A percentile compares a stretch with the other conserved stretches of the same genome.
Evolutionary conservation across 129 eudicot species (phyloP).

Genomic region (Tagetes patula): DNA sequence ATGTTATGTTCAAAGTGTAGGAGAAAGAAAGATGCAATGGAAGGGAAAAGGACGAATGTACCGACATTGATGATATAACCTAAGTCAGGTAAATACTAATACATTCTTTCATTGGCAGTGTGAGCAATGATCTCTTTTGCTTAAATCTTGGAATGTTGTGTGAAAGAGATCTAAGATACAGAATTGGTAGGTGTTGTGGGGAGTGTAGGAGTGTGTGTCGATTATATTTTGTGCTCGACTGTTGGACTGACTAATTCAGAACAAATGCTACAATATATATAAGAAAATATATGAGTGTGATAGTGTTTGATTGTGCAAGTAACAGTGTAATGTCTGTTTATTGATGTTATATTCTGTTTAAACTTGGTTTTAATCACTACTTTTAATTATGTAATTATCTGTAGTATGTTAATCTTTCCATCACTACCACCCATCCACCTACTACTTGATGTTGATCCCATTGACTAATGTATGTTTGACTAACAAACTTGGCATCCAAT

Average conservation of each 20-base stretch:
- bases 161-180: conserved; percentile 44
- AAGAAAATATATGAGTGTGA: conserved; percentile 38
- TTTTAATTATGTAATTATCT: background rate
- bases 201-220: conserved; percentile 36
- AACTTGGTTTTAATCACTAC: background rate
- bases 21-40: conserved; percentile 99
- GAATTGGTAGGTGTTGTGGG: conserved; percentile 46
- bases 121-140: conserved; percentile 15
- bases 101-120: conserved; percentile 39
- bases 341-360: conserved; percentile 21
- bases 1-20: conserved; percentile 87
- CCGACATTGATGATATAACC: conserved; percentile 48
- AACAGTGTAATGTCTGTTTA: conserved; percentile 22
- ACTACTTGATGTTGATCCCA: too few relatives aligned
- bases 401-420: background rate
- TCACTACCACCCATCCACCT: background rate
- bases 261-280: conserved; percentile 44
- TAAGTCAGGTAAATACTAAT: conserved; percentile 48
- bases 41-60: conserved; percentile 69
- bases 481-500: too few relatives aligned
- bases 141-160: conserved; percentile 29
- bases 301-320: conserved; percentile 48
- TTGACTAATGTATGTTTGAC: too few relatives aligned
- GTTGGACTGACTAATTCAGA: conserved; percentile 54
- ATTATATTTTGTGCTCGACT: conserved; percentile 47